phyloP scores from a whole-genome alignment of 1,139 yeast genomes.

The Kurtzmaniella quercitrusa region DNA sequence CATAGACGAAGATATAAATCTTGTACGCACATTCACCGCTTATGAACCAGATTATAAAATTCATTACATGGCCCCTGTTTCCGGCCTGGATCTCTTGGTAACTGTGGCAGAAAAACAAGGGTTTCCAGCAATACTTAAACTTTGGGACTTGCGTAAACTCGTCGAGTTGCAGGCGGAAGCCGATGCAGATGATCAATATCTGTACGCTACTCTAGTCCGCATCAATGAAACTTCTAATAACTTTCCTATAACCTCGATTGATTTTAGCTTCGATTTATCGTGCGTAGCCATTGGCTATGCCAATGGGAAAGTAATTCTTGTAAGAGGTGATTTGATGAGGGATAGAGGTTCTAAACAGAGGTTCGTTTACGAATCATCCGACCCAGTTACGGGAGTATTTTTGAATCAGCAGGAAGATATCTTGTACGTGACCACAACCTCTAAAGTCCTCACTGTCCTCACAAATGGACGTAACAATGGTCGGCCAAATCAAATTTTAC shows the following conservation, averaged over 20 bases:
- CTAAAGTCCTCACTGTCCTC: conserved; percentile 65
- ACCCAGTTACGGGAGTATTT: conserved; percentile 77
- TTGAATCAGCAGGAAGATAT: conserved; percentile 45
- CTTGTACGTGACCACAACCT: conserved; percentile 65
- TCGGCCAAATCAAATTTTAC: conserved; percentile 59
- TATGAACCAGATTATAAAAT: conserved; percentile 64
- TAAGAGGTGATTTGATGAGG: conserved; percentile 82
- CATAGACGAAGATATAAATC: conserved; percentile 46
- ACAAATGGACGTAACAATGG: conserved; percentile 79
- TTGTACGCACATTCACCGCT: conserved; percentile 52
- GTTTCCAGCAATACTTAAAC: conserved; percentile 57
- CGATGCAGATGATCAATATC: conserved; percentile 24
- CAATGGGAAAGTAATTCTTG: conserved; percentile 77
- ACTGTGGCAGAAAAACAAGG: conserved; percentile 78
- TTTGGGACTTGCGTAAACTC: conserved; percentile 67
- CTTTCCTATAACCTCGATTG: conserved; percentile 68
- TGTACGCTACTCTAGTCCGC: conserved; percentile 30
- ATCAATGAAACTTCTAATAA: conserved; percentile 56
- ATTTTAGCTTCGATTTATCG: conserved; percentile 52
- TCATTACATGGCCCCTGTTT: conserved; percentile 48
- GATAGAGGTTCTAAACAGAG: conserved; percentile 92
- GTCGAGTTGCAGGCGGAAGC: conserved; percentile 18
- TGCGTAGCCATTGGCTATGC: conserved; percentile 81
- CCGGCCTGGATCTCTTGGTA: conserved; percentile 48
- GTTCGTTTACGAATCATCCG: conserved; percentile 62